A percentile compares a stretch with the other conserved stretches of the same genome.
Conservation (phyloP, 2,329 filamentous ascomycete genomes). For the Diaporthe sp. region DNA sequence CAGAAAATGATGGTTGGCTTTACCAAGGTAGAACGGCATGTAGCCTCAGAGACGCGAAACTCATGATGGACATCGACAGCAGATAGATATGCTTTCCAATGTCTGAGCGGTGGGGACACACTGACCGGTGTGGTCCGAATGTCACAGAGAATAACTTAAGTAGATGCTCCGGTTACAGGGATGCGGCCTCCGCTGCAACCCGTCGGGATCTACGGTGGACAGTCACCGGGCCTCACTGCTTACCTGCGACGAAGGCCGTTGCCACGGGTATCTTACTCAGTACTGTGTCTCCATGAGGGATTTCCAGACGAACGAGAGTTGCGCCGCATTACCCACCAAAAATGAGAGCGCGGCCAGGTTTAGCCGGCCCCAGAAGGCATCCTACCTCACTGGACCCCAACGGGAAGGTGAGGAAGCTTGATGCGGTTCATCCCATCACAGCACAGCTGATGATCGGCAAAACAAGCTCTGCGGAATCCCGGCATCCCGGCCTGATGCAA, state of each 20-base stretch:
- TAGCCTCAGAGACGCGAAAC: no score
- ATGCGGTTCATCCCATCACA: constrained; percentile 14
- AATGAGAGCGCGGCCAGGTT: neutral
- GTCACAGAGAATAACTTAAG: no score
- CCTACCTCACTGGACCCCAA: constrained; percentile 17
- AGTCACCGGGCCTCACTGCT: neutral
- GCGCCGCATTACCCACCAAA: neutral
- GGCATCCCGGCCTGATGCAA: constrained; percentile 3
- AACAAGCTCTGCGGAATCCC: constrained; percentile 16
- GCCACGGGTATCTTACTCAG: no score
- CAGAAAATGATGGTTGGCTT: no score
- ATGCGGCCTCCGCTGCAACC: neutral
- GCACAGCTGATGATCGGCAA: constrained; percentile 24
- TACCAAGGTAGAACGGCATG: no score
- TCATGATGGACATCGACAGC: no score
- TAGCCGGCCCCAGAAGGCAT: constrained; percentile 23
- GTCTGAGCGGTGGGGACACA: no score
- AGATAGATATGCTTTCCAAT: no score
- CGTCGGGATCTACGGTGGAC: neutral
- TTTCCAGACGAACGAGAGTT: neutral
- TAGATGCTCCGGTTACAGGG: no score
- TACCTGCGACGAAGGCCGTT: neutral
- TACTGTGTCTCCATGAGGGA: neutral
- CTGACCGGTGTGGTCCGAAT: no score
- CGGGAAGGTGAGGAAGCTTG: constrained; percentile 26